Conservation (phyloP, 73 alveolate genomes). For the Blepharisma stoltei region DNA sequence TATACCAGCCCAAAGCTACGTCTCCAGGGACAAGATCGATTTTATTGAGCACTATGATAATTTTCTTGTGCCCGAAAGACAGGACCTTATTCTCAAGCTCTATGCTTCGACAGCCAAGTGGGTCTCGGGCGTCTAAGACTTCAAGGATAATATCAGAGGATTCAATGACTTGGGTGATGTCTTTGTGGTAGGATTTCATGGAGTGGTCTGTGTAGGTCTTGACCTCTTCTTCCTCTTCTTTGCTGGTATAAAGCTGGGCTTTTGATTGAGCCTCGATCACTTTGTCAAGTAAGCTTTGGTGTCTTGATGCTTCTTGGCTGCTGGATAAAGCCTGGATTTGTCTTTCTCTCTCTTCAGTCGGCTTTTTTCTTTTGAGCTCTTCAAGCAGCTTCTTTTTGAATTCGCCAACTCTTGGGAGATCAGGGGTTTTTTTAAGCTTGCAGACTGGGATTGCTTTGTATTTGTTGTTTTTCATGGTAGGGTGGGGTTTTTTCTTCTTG, state of each 20-base stretch:
- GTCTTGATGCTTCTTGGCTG: conserved; percentile 25
- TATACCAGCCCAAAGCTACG: conserved; percentile 89
- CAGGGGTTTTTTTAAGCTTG: conserved; percentile 41
- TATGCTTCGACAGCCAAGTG: conserved; percentile 86
- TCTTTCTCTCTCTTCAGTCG: conserved; percentile 46
- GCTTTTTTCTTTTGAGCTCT: conserved; percentile 52
- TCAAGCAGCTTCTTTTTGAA: conserved; percentile 50
- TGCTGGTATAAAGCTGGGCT: conserved; percentile 27
- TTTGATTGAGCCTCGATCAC: conserved; percentile 30
- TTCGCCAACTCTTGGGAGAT: conserved; percentile 50
- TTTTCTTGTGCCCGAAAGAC: conserved; percentile 77
- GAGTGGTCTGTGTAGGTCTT: conserved; percentile 39
- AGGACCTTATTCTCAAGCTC: conserved; percentile 80
- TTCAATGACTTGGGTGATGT: conserved; percentile 84
- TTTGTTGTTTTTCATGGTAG: too few species aligned
- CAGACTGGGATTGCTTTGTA: too few species aligned
- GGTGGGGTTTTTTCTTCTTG: too few species aligned
- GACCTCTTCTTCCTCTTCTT: conserved; percentile 26
- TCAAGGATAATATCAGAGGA: conserved; percentile 93
- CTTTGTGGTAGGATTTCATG: conserved; percentile 79
- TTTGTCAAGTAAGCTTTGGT: conserved; percentile 25
- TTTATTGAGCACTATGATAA: conserved; percentile 87
- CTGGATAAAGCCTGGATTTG: conserved; percentile 29
- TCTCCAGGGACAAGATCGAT: conserved; percentile 96
- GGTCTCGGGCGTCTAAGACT: conserved; percentile 98